These are phyloP conservation scores for Debaryomycetaceae sp. DNA, from an alignment of 1,139 yeast genomes.

Conservation along the genomic window DNA sequence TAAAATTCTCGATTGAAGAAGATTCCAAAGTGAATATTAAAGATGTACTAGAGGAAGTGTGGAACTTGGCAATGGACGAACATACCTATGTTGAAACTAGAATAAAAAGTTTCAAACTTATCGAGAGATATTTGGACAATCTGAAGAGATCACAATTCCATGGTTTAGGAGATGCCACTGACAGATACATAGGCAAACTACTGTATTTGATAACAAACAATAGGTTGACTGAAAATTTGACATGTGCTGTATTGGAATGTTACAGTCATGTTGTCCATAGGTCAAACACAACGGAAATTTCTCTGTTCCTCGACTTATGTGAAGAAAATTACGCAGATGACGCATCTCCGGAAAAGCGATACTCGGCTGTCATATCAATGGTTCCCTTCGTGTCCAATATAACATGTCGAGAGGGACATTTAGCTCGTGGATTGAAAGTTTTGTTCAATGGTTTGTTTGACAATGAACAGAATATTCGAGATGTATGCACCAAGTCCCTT, in stretches of 20 bases:
- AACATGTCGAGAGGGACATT: conserved; percentile 4
- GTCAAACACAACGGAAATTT: neutral
- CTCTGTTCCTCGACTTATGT: conserved; percentile 19
- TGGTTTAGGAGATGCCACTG: no score
- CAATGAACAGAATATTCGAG: conserved; percentile 55
- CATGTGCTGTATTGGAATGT: neutral
- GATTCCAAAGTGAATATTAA: no score
- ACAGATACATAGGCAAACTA: no score
- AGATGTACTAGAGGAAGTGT: neutral
- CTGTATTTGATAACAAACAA: no score
- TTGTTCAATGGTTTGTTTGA: conserved; percentile 31
- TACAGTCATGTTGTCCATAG: neutral
- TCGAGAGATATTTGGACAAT: neutral
- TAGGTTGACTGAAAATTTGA: neutral
- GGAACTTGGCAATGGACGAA: neutral
- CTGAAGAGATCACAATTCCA: neutral
- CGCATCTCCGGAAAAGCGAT: conserved; percentile 43
- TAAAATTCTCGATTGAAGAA: neutral
- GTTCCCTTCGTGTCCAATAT: conserved; percentile 17
- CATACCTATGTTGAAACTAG: neutral
- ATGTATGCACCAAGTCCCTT: conserved; percentile 30
- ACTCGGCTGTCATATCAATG: conserved; percentile 46
- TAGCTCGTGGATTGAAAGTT: conserved; percentile 11
- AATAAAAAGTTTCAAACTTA: neutral
- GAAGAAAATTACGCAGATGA: conserved; percentile 34